Evolutionary conservation across 2,329 filamentous ascomycete species (phyloP), one percentile per base, ranked within the genome.

Genomic region (Passalora sequoiae): DNA sequence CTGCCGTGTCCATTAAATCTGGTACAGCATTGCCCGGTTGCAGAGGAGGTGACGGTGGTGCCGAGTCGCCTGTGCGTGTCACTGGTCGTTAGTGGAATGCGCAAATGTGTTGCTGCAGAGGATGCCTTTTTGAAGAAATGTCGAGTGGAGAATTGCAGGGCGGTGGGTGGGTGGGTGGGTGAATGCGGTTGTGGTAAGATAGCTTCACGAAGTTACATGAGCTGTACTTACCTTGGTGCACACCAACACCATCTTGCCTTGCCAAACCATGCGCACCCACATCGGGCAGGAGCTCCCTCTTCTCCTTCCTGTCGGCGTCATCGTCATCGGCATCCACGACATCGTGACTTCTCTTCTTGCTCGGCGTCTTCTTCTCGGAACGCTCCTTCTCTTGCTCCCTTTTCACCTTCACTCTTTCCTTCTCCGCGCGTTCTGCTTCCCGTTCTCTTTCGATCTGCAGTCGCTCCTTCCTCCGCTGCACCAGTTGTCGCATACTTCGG

Each of bases 261-360:
- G 78, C 74, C 20, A 83, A 45, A 40, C 75, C 77, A 66, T 83
- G 81, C 10, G 80, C 80, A 33, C 81, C 81, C 51, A 80, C 74
- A 24, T 73, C 71, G 4, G 60, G 58, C 46, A 59, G 40, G 31
- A 78, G 73, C 46, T 83, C 85, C 67, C 88, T 89, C 62, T 85
- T 81, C 70, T 86, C 89, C 73, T 86, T 89, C 53, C 84, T 75
- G 64, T 89, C 89, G 17, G 72, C 68, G 29, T 66, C 68, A 60
- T 78, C 76, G 65, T 73, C 61, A 31, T 59, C 56, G 38, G 66
- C 56, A 45, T 73, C 58, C 47, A 55, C 58, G 38, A 62, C 60
- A 69, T 60, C 60, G 24, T 54, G 54, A 37, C 46, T 55, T 19
- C 57, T 47, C 54, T 61, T 62, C 48, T 51, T 51, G 38, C 47